These are phyloP conservation scores for Reutealis trisperma DNA, from an alignment of 345 rosid species.

Conservation along the genomic window DNA sequence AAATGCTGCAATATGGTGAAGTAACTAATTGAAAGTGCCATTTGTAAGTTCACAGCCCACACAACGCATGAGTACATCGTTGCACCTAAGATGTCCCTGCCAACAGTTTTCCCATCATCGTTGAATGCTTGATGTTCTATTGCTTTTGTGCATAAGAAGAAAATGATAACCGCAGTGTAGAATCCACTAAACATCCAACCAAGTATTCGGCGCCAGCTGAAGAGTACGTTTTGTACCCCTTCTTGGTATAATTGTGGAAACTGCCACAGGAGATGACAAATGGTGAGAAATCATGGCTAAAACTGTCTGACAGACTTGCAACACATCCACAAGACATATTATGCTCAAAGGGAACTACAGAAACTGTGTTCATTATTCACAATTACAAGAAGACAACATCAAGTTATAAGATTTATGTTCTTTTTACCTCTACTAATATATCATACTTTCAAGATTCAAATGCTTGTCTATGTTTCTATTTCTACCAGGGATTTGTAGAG, in stretches of 20 bases:
- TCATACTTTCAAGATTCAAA: too few relatives aligned
- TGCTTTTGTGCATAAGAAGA: conserved; percentile 68
- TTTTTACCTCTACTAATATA: too few relatives aligned
- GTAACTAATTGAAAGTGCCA: conserved; percentile 70
- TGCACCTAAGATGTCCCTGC: conserved; percentile 64
- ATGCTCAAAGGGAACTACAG: background rate
- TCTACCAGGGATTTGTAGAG: background rate
- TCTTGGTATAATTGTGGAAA: conserved; percentile 89
- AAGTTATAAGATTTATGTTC: background rate
- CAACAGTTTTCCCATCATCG: conserved; percentile 57
- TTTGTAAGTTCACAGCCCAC: conserved; percentile 86
- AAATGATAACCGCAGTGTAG: conserved; percentile 54
- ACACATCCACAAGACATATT: background rate
- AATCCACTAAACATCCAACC: conserved; percentile 86
- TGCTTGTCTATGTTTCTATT: background rate
- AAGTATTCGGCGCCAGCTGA: conserved; percentile 76
- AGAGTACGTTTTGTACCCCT: conserved; percentile 81
- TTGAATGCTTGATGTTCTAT: conserved; percentile 69
- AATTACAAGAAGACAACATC: background rate
- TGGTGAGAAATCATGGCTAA: conserved; percentile 13
- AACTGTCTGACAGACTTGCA: background rate
- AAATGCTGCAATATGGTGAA: conserved; percentile 77
- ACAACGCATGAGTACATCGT: conserved; percentile 82
- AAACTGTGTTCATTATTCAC: background rate
- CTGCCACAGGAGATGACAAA: conserved; percentile 43